Base-by-base conservation (phyloP, 2,329 filamentous ascomycete genomes). In the Clarireedia homoeocarpa region DNA sequence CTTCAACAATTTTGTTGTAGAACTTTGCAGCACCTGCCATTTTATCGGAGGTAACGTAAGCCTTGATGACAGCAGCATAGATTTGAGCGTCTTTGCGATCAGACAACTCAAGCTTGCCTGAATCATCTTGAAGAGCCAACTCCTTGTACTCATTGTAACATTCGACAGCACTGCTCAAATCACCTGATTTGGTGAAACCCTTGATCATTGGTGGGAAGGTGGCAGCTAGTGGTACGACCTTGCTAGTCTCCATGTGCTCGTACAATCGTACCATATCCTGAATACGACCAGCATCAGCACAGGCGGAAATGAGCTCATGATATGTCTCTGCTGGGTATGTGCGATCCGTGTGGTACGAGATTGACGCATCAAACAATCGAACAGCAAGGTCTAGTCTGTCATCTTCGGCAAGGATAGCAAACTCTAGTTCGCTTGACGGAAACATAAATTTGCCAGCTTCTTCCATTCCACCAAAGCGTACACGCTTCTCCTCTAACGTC, bases 101-200 rank as follows among this genome's bases (percentile, higher is more conserved):
- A 48, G 85, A 77, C 9, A 91, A 75, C 17, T 81, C 81, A 48
- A 84, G 77, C 58, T 83, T 77, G 56, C 91, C 91, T 40, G 80
- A 82, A 70, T 96, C 88, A 69, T 94, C 82, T 40, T 86, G 84
- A 52, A 97, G 83, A n/a, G 92, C 91, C 44, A 96, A 77, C 47
- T 83, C 82, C 67, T 90, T 90, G 77, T 97, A 97, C 72, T 96
- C 89, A 62, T 95, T 92, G 74, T 96, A 99, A 72, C 90, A 91
- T 70, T 96, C 91, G 6, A 97, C 89, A 20, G 91, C 94, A 64
- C 88, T 95, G 65, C 85, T 79, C 46, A 97, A 75, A 69, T 97
- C 91, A 50, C 91, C 88, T 10, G 81, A 81, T 44, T 82, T 81
- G 59, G 89, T 89, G 68, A 96, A 97, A 0, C 91, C 91, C n/a